Evolutionary conservation across 2,329 filamentous ascomycete genomes (phyloP).

Genomic region (Sarocladium brachiariae): DNA sequence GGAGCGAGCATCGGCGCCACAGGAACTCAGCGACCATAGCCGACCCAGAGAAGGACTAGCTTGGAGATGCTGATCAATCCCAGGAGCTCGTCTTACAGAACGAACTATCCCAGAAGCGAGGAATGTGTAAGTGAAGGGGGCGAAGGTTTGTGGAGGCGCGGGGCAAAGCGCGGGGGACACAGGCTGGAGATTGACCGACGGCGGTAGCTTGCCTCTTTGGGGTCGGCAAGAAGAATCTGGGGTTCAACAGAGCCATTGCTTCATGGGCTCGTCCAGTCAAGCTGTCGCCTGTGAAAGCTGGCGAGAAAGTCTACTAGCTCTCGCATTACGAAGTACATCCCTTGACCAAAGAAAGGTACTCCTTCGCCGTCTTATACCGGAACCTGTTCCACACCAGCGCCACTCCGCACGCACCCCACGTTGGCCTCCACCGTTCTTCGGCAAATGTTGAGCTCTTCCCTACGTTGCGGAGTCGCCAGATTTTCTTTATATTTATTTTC

Average conservation of each 20-base stretch:
- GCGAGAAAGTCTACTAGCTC: no score
- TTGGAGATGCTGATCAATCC: not conserved
- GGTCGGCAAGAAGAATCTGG: not conserved
- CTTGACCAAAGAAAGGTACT: no score
- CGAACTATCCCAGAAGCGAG: not conserved
- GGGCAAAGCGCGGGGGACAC: constrained; percentile 5
- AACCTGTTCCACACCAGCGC: not conserved
- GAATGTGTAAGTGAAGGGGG: not conserved
- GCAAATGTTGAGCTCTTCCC: not conserved
- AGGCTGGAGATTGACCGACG: no score
- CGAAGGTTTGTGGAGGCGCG: not conserved
- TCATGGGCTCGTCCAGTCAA: no score
- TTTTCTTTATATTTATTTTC: no score
- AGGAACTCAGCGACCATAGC: not conserved
- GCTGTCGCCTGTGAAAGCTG: no score
- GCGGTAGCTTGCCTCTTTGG: constrained; percentile 1
- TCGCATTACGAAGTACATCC: no score
- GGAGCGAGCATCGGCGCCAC: no score
- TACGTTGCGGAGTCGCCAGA: not conserved
- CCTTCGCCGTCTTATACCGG: not conserved
- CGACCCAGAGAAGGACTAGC: not conserved
- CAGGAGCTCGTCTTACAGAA: not conserved
- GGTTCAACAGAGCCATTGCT: not conserved
- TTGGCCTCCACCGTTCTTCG: not conserved
- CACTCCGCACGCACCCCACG: no score